Evolutionary conservation across 768 basidiomycete species (phyloP), one percentile per base, ranked within the genome.

Genomic region (Lactarius indigo): DNA sequence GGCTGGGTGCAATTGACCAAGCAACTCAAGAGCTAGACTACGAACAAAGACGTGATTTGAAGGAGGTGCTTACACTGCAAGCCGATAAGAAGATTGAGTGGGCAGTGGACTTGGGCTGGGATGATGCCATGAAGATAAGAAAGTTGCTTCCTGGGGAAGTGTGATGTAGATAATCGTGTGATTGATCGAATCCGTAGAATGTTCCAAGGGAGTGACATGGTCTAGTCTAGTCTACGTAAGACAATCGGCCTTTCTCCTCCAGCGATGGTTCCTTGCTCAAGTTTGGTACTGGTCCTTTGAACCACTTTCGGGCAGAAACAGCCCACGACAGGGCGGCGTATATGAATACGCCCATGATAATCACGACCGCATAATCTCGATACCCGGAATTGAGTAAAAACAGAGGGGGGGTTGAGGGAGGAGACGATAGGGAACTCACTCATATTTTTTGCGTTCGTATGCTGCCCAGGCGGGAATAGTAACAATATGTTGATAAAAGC

Each of bases 271-370:
- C 57, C 3, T 33, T 23, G 17, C 44, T 44, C 39, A 71, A 15
- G 61, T 81, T 90, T 69, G 77, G 75, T 58, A 90, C 78, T 20
- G 89, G 89, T 0, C 89, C 89, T 28, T 76, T 80, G 77, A 90
- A 91, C 89, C 89, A 91, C 65, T 86, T 84, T 41, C 76, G 83
- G 1, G 89, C 89, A 28, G 88, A 89, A 5, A 86, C 37, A 7
- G 86, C 74, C 89, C 89, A 91, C 7, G 85, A 88, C 5, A 80
- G 62, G 1, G 84, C 76, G 1, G 89, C 86, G 70, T 89, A 88
- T 18, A 87, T 72, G 73, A 90, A 88, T 5, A 90, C 87, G 1
- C 77, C 78, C 78, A 82, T 79, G 72, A 90, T 82, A 64, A 90
- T 83, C 15, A 89, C 86, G 33, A 88, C 83, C 1, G 87, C 80